phyloP scores from a whole-genome alignment of 495 filamentous ascomycete genomes.

The Penicillium ochrochloron region DNA sequence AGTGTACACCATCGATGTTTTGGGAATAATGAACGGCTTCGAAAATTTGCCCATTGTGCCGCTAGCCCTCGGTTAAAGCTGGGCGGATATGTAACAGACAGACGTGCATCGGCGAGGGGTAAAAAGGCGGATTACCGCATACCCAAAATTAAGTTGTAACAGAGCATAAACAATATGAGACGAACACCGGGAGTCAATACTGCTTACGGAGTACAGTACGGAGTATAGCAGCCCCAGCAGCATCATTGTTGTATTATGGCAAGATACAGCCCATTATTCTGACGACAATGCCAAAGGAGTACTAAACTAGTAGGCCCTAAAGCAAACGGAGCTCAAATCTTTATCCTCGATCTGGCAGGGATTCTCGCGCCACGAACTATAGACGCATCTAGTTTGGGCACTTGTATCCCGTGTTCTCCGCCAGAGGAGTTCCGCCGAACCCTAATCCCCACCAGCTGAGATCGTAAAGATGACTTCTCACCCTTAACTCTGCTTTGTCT shows the following conservation, averaged over 20 bases:
- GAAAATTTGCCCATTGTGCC: neutral
- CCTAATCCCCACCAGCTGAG: conserved; percentile 1
- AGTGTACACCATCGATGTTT: neutral
- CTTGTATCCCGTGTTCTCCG: conserved; percentile 13
- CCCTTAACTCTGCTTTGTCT: neutral
- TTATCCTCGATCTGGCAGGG: neutral
- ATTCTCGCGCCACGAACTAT: neutral
- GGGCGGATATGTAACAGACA: neutral
- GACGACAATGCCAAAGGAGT: too few species aligned
- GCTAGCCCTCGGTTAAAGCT: neutral
- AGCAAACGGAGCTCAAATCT: neutral
- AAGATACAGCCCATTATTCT: too few species aligned
- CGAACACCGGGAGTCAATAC: neutral
- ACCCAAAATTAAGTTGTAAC: neutral
- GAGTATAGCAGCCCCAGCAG: neutral
- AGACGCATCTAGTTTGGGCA: neutral
- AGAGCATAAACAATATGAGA: neutral
- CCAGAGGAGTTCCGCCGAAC: conserved; percentile 1
- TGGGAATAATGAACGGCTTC: neutral
- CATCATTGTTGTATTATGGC: neutral
- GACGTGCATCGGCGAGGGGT: neutral
- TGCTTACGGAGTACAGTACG: neutral
- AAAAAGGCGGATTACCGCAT: neutral
- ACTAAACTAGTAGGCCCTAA: neutral
- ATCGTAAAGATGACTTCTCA: neutral